Base-by-base conservation (phyloP, 1,284 basidiomycete species). In the Microstroma glucosiphilum region DNA sequence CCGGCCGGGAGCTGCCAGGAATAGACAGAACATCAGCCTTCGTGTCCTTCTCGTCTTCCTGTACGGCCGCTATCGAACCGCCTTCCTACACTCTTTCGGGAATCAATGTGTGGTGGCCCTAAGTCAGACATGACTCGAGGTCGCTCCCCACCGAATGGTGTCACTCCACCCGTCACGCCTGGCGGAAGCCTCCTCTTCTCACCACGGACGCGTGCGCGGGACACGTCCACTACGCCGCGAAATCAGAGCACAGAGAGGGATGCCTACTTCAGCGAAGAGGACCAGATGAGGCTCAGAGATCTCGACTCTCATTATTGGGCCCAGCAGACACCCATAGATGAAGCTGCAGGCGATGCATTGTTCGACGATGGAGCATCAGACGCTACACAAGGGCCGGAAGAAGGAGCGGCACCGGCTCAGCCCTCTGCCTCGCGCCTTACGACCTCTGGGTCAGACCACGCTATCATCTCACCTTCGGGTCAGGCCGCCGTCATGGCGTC, bases 301-400 rank as follows among this genome's bases (percentile, higher is more conserved):
- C 21, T 21, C 13, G 58, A 59, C 40, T 59, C 58, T 48, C 58
- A 59, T 25, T 59, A 59, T 19, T 59, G 58, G 58, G 58, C 58
- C 26, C 40, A 48, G 43, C 58, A 59, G 23, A 21, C 30, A 9
- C 30, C 30, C 4, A 37, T 37, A 37, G 30, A 37, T 9, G 30
- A 37, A 9, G 30, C 9, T 9, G 9, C 30, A 9, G 30, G 9
- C 30, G 30, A 37, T 37, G 30, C 4, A 4, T 3, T 9, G 30
- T 4, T 37, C 30, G 30, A 37, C 9, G 30, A 37, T 9, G 30
- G 30, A 37, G 30, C 30, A 9, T 37, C 30, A 9, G 30, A 37
- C 30, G 30, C 30, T 37, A 37, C 30, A 37, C 30, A 37, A 37
- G 30, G 30, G 30, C 30, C 30, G 9, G 30, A 37, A 37, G 30